Evolutionary conservation across 2,329 filamentous ascomycete genomes (phyloP), one percentile per base, ranked within the genome.

Genomic region (Hypoxylon rubiginosum): DNA sequence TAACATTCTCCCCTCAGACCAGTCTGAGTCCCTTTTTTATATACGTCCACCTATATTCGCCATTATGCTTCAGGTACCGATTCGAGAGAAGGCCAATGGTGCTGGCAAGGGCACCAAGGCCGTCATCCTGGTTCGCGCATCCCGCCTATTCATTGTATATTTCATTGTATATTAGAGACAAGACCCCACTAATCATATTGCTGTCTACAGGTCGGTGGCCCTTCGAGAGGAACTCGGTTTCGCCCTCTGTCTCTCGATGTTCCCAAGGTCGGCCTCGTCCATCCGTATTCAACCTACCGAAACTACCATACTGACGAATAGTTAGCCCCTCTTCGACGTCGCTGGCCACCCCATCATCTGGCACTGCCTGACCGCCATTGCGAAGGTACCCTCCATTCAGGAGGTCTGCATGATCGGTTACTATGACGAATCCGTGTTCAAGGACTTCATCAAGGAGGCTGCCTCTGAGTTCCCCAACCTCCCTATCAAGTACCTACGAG

Each of bases 341-440:
- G 96, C 96, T 73, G 96, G 96, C 74, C 96, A 99, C 82, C 94
- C 95, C 74, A 98, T 99, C 83, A 94, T 98, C 84, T 95, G 94
- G 87, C 96, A 99, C 86, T 97, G 94, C 85, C 88, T 99, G 79
- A 92, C 91, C 76, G 94, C 96, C 76, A 88, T 98, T 76, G 90
- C 92, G 72, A 97, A 94, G 80, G 92, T 98, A 66, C 91, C 93
- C 75, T 91, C 92, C 76, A 87, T 99, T 81, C 92, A 94, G 78
- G 96, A 99, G 82, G 95, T 99, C 74, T 94, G 96, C 84, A 91
- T 99, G 77, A 97, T 99, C 77, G 96, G 96, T 77, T 99, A 99
- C 88, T 99, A 98, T 81, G 96, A 99, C 79, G 96, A 98, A 84
- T 88, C 89, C 48, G 93, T 98, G 75, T 97, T 98, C 88, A 92